A percentile compares a stretch with the other conserved stretches of the same genome.
phyloP scores from a whole-genome alignment of 2,329 filamentous ascomycete species.

The Acrocalymma vagum region DNA sequence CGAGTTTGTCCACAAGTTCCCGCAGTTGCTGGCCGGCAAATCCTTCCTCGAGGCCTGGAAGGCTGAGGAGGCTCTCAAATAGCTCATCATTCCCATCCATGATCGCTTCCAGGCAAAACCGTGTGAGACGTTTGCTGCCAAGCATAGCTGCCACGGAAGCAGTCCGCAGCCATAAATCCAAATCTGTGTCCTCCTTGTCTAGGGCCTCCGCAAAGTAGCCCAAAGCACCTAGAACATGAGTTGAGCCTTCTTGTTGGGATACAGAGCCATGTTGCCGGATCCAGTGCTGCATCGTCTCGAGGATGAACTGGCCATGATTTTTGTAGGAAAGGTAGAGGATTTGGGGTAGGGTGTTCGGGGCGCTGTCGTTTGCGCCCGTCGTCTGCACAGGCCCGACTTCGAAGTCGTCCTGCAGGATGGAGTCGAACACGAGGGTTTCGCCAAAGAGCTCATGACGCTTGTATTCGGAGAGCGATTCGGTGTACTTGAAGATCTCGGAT shows the following conservation, averaged over 20 bases:
- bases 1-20: constrained; percentile 57
- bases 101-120: constrained; percentile 71
- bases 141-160: constrained; percentile 66
- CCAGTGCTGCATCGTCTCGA: constrained; percentile 75
- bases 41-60: constrained; percentile 59
- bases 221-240: constrained; percentile 47
- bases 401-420: constrained; percentile 48
- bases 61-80: constrained; percentile 60
- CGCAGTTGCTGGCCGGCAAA: constrained; percentile 46
- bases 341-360: constrained; percentile 83
- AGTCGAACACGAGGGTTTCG: constrained; percentile 52
- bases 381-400: constrained; percentile 52
- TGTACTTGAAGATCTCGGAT: constrained; percentile 93
- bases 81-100: constrained; percentile 68
- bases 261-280: constrained; percentile 40
- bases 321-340: constrained; percentile 94
- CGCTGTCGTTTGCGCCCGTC: constrained; percentile 73
- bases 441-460: constrained; percentile 70
- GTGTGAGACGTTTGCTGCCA: constrained; percentile 65
- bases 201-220: constrained; percentile 67
- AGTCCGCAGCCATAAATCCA: constrained; percentile 70
- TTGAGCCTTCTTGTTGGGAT: constrained; percentile 41
- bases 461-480: constrained; percentile 86
- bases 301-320: constrained; percentile 88
- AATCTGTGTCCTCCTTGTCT: constrained; percentile 70